Evolutionary conservation across 2,329 filamentous ascomycete species (phyloP).

Genomic region (Pseudogymnoascus sp.): DNA sequence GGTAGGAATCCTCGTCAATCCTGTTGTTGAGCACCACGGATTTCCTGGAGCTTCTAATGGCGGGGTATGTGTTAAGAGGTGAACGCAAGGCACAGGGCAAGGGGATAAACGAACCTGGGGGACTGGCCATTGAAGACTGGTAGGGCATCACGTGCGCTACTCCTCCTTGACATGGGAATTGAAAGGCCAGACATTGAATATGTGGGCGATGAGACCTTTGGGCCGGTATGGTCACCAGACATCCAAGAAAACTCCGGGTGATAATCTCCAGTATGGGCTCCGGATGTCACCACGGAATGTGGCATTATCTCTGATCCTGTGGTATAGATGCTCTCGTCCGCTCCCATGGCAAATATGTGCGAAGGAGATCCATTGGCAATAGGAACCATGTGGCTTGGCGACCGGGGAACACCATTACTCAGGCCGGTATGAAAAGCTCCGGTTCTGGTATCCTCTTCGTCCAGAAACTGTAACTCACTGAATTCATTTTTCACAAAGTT

Average conservation of each 20-base stretch:
- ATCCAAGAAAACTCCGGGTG: slow-evolving; percentile 20
- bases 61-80: slow-evolving; percentile 22
- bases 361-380: slow-evolving; percentile 15
- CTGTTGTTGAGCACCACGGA: slow-evolving; percentile 23
- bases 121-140: slow-evolving; percentile 23
- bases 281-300: slow-evolving; percentile 1
- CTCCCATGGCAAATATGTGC: not conserved
- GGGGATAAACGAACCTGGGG: slow-evolving; percentile 24
- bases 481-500: slow-evolving; percentile 24
- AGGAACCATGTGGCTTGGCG: slow-evolving; percentile 15
- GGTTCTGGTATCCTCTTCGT: slow-evolving; percentile 20
- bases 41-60: slow-evolving; percentile 24
- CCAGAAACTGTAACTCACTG: slow-evolving; percentile 23
- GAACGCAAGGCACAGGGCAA: slow-evolving; percentile 10
- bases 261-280: slow-evolving; percentile 14
- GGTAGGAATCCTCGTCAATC: slow-evolving; percentile 25
- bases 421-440: slow-evolving; percentile 17
- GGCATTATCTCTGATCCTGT: slow-evolving; percentile 16
- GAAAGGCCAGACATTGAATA: slow-evolving; percentile 12
- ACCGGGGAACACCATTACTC: slow-evolving; percentile 16
- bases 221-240: slow-evolving; percentile 20
- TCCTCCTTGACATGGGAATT: slow-evolving; percentile 20
- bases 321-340: slow-evolving; percentile 12
- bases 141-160: slow-evolving; percentile 25
- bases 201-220: slow-evolving; percentile 22